phyloP scores from a whole-genome alignment of 108 stramenopile genomes.

The Aurantiochytrium sp. region DNA sequence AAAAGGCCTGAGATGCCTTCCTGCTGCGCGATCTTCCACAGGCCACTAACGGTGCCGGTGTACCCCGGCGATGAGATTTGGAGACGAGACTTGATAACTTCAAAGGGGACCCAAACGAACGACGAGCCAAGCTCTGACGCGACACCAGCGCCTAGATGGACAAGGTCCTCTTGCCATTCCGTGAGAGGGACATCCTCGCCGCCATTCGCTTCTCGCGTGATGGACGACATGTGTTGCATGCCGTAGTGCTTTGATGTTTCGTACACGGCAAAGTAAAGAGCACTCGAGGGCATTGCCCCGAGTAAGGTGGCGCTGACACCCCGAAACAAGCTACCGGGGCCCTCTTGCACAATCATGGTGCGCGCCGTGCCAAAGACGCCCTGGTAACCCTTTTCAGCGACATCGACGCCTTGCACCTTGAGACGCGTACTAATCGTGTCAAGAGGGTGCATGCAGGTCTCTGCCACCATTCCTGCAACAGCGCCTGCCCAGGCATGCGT shows the following conservation, averaged over 20 bases:
- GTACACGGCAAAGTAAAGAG: conserved; percentile 16
- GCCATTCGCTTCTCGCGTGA: not conserved
- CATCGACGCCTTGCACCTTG: conserved; percentile 9
- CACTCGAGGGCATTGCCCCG: not conserved
- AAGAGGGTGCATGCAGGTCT: conserved; percentile 10
- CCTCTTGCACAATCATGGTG: conserved; percentile 12
- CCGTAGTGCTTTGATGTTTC: not conserved
- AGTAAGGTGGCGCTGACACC: not conserved
- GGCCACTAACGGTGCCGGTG: not conserved
- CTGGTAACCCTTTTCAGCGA: not conserved
- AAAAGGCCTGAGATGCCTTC: conserved; percentile 13
- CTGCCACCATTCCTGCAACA: conserved; percentile 9
- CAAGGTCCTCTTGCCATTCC: not conserved
- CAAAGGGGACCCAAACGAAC: not conserved
- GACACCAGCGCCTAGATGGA: not conserved
- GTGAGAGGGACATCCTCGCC: not conserved
- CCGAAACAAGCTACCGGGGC: not conserved
- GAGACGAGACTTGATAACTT: conserved; percentile 22
- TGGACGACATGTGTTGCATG: not conserved
- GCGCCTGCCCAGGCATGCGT: conserved; percentile 12
- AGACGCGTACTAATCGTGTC: conserved; percentile 21
- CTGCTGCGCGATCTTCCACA: not conserved
- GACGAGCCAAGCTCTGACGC: conserved; percentile 5
- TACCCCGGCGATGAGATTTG: conserved; percentile 7
- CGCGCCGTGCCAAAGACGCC: not conserved